Conservation (phyloP, 2,329 filamentous ascomycete genomes). For the Penicillium sp. region DNA sequence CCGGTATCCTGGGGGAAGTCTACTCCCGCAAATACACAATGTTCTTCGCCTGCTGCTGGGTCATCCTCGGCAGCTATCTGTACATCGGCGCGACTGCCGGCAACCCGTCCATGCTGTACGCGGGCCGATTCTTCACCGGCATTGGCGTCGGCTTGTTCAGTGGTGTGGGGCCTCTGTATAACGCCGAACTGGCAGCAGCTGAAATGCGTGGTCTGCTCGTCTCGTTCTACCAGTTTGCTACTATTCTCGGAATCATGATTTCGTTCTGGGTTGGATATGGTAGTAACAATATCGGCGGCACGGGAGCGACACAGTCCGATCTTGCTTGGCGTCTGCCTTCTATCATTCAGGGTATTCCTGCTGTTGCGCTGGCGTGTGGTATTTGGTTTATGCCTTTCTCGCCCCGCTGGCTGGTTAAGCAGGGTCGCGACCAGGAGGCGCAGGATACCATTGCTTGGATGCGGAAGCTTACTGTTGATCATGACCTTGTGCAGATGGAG, state of each 20-base stretch:
- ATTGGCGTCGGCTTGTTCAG: constrained; percentile 36
- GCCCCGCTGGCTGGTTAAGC: constrained; percentile 53
- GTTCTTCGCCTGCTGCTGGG: constrained; percentile 53
- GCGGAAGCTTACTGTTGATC: constrained; percentile 34
- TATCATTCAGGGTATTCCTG: constrained; percentile 47
- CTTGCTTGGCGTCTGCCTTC: constrained; percentile 50
- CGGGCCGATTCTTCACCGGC: constrained; percentile 34
- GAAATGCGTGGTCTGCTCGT: constrained; percentile 36
- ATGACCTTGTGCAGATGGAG: constrained; percentile 45
- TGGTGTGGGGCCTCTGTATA: constrained; percentile 50
- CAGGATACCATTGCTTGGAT: constrained; percentile 28
- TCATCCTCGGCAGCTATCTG: constrained; percentile 44
- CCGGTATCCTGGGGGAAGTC: constrained; percentile 52
- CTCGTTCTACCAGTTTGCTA: constrained; percentile 37
- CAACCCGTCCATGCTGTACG: constrained; percentile 27
- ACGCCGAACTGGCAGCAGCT: constrained; percentile 48
- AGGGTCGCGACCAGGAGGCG: constrained; percentile 49
- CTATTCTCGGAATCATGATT: constrained; percentile 39
- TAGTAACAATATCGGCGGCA: constrained; percentile 43
- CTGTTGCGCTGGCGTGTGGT: constrained; percentile 35
- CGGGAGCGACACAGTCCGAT: constrained; percentile 33
- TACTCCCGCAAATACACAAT: constrained; percentile 55
- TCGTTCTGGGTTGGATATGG: constrained; percentile 43
- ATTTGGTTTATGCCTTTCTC: constrained; percentile 55
- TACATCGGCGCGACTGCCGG: constrained; percentile 29